These are phyloP conservation scores for Flaveria sonorensis DNA, from an alignment of 129 eudicot genomes.

Conservation along the genomic window DNA sequence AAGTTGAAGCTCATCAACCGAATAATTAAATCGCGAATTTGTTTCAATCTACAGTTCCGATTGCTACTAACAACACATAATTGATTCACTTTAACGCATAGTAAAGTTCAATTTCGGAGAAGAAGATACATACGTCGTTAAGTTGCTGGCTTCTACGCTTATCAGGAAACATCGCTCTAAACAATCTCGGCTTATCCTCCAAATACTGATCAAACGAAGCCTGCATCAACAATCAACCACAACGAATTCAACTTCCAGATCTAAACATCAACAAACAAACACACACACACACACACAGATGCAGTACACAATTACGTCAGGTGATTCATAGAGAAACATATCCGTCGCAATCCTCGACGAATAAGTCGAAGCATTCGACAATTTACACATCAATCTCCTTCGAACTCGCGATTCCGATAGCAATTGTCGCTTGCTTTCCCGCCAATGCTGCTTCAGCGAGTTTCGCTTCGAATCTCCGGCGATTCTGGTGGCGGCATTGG, in stretches of 20 bases:
- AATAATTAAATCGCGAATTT: neutral
- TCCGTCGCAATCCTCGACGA: slow-evolving; percentile 73
- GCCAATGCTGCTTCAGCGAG: slow-evolving; percentile 12
- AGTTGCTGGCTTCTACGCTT: slow-evolving; percentile 75
- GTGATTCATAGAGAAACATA: slow-evolving; percentile 64
- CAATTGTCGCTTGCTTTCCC: neutral
- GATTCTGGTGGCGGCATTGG: slow-evolving; percentile 12
- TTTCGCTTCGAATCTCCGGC: slow-evolving; percentile 15
- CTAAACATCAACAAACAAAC: neutral
- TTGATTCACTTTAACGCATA: neutral
- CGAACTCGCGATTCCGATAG: slow-evolving; percentile 4
- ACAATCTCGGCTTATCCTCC: slow-evolving; percentile 82
- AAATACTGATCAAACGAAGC: slow-evolving; percentile 89
- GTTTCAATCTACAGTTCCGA: neutral
- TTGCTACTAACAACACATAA: neutral
- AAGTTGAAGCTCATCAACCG: neutral
- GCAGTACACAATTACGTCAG: slow-evolving; percentile 45
- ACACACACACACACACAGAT: slow-evolving; percentile 9
- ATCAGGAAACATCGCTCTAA: slow-evolving; percentile 83
- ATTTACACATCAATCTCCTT: slow-evolving; percentile 24
- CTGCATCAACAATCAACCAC: slow-evolving; percentile 40
- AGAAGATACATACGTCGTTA: slow-evolving; percentile 48
- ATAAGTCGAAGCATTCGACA: slow-evolving; percentile 60
- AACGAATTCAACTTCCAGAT: slow-evolving; percentile 6
- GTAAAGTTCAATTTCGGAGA: neutral